Base-by-base conservation (phyloP, 1,284 basidiomycete species). In the Ustilago bromivora region DNA sequence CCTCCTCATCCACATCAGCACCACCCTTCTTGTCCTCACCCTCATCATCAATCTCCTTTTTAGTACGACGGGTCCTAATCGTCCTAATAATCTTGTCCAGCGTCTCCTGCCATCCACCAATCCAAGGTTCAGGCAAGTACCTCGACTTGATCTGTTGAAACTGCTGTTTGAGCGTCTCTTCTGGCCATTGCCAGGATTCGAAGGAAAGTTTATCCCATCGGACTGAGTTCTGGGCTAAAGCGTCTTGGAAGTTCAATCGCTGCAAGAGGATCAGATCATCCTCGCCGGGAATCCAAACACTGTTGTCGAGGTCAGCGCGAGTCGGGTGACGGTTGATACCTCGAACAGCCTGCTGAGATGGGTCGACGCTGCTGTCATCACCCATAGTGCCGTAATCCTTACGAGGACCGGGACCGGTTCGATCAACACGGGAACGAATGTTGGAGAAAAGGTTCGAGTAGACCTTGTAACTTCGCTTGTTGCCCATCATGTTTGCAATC, bases 381-480 rank as follows among this genome's bases (percentile, higher is more conserved):
- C 49, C 53, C 17, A 52, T 62, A 23, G 66, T 64, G 38, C 71
- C 71, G 51, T 73, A 73, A 51, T 73, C 71, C 19, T 56, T 40
- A 15, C 55, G 55, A n/a, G 65, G 57, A 41, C 59, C 63, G 51
- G 57, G 49, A 34, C 61, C 68, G 65, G 61, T 67, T 52, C 64
- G 61, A 13, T 64, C 69, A 47, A 66, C 71, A 54, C 65, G 69
- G 43, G 62, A 76, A 10, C 69, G 74, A 34, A 68, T 71, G 66
- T 71, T 65, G 66, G 64, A 76, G 35, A 67, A 67, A 17, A 73
- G 51, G 66, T 73, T 73, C 46, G 74, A 71, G 60, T 76, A 76
- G 34, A 76, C 74, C 69, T 76, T 76, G 74, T 71, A 76, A 62
- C 69, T 71, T 35, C 76, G 76, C 68, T 74, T 65, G 71, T 70